Base-by-base conservation (phyloP, 345 rosid genomes). In the Aquilaria sinensis region DNA sequence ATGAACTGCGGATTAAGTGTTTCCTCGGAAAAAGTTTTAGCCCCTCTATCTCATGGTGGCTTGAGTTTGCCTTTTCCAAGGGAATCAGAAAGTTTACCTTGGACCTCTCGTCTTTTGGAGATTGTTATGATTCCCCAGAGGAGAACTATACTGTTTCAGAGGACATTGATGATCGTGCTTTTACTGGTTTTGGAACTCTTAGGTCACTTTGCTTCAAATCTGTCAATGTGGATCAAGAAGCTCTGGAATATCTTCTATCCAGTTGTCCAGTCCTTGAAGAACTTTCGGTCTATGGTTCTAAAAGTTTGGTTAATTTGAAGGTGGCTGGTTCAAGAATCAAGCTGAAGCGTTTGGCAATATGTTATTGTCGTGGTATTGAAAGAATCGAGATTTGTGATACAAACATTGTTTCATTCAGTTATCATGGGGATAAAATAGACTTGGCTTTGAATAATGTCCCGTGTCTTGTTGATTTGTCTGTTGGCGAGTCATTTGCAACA, bases 221-320 rank as follows among this genome's bases (percentile, higher is more conserved):
- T 53, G 32, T 53, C 15, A 23, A 15, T 15, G 31, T 52, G 8
- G 30, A 52, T 0, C 55, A n/a, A 15, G 55, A 52, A 10, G 31
- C 30, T 52, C 31, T 52, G 6, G 55, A 15, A 10, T 30, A 15
- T 30, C 16, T 52, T 15, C 2, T 52, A n/a, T 52, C 55, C 14
- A 2, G 30, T 52, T 52, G 30, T 52, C 55, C 55, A 52, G 55
- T 52, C 5, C 55, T 54, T 54, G 57, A 54, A 54, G 8, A 54
- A 54, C 33, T 54, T 12, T 54, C 57, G 12, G n/a, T 54, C 8
- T 12, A 31, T 54, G 37, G 33, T 34, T 54, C 41, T 10, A 2
- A 6, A 14, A 12, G 13, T 54, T 7, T 54, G 57, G 57, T 30
- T 54, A 3, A 10, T 34, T 11, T 54, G 13, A 52, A 52, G 30